These are phyloP conservation scores for Neopestalotiopsis sp. DNA, from an alignment of 2,329 filamentous ascomycete species.

Conservation along the genomic window DNA sequence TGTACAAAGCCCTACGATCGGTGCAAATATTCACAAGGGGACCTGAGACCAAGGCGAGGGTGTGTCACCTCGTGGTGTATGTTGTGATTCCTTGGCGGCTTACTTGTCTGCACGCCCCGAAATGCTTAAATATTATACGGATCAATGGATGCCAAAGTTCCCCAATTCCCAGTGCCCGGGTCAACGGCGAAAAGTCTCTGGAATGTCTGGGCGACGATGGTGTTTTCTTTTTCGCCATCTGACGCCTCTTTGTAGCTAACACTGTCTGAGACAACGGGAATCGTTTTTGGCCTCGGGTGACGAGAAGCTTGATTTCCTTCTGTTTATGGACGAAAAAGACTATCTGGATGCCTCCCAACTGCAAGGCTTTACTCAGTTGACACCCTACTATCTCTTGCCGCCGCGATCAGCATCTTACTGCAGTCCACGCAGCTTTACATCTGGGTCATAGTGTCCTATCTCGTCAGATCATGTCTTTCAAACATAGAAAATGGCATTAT, in stretches of 20 bases:
- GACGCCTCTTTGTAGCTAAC: background rate
- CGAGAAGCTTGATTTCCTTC: background rate
- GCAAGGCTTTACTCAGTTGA: background rate
- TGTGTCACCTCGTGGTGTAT: constrained; percentile 16
- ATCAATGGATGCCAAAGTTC: background rate
- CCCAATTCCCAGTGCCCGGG: background rate
- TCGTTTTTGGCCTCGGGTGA: background rate
- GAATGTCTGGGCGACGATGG: background rate
- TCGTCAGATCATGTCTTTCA: constrained; percentile 14
- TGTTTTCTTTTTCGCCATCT: background rate
- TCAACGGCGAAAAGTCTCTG: background rate
- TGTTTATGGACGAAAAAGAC: background rate
- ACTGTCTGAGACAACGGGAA: background rate
- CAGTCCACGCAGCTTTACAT: background rate
- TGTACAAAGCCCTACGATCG: background rate
- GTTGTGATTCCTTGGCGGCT: constrained; percentile 13
- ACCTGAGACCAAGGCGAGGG: constrained; percentile 2
- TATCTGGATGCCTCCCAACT: background rate
- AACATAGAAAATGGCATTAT: background rate
- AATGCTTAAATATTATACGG: constrained; percentile 1
- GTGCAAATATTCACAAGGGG: background rate
- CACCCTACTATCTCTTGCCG: background rate
- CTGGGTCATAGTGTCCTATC: background rate
- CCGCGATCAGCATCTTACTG: background rate
- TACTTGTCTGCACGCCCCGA: background rate